phyloP scores from a whole-genome alignment of 23 red algal species.

The Gracilaria domingensis region DNA sequence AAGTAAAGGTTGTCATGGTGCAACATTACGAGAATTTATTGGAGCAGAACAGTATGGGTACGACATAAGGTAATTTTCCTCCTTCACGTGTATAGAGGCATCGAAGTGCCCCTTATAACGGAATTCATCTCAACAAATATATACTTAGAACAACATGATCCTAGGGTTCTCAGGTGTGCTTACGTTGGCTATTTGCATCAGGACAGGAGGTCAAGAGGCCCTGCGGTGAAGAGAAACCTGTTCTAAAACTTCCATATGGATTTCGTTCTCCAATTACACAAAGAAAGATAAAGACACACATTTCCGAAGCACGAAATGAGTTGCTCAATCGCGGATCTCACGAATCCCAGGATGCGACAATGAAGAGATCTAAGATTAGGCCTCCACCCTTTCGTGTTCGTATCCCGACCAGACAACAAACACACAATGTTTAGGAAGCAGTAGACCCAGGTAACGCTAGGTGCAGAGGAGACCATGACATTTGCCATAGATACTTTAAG shows the following conservation, averaged over 20 bases:
- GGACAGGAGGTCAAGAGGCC: neutral
- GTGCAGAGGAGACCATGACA: neutral
- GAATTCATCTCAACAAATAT: neutral
- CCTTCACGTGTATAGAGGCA: neutral
- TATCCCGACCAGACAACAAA: neutral
- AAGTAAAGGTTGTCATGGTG: too few relatives aligned
- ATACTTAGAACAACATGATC: too few relatives aligned
- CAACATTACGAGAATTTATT: neutral
- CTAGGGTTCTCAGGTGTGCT: neutral
- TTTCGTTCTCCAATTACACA: neutral
- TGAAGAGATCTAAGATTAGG: too few relatives aligned
- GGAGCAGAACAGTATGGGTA: neutral
- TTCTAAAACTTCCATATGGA: neutral
- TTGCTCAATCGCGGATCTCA: slow-evolving; percentile 1
- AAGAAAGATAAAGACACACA: neutral
- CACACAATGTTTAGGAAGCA: too few relatives aligned
- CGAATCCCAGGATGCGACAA: neutral
- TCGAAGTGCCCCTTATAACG: neutral
- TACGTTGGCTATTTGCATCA: neutral
- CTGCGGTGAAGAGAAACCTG: neutral
- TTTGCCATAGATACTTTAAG: neutral
- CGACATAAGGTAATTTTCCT: neutral
- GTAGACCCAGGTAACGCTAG: neutral
- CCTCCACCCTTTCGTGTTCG: too few relatives aligned
- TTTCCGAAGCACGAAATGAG: neutral